Evolutionary conservation across 164 flowering plant species (phyloP).

Genomic region (Magnolia kwangsiensis): DNA sequence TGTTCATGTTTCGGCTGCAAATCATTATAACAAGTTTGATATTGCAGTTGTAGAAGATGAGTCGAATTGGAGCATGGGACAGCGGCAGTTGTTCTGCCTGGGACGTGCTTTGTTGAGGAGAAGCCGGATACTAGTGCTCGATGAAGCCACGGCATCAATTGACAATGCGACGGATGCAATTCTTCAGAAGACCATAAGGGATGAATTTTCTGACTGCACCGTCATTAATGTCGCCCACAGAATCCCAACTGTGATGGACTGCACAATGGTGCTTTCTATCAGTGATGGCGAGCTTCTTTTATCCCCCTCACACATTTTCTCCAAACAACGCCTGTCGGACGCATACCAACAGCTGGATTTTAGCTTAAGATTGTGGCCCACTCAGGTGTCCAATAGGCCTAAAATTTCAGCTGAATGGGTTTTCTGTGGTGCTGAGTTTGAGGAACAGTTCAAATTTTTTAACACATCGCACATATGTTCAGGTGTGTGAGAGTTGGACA

Average conservation of each 20-base stretch:
- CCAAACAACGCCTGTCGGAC: no score
- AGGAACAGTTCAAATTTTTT: no score
- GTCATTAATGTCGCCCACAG: constrained; percentile 70
- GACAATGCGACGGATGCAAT: constrained; percentile 58
- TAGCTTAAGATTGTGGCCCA: no score
- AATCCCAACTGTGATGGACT: constrained; percentile 75
- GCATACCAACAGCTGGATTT: no score
- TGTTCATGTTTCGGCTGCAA: background rate
- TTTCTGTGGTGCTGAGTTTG: no score
- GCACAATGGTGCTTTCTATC: constrained; percentile 54
- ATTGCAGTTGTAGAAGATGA: constrained; percentile 59
- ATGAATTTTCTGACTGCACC: constrained; percentile 54
- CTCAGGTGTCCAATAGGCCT: no score
- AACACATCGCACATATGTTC: no score
- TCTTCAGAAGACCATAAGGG: constrained; percentile 55
- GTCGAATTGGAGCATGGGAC: constrained; percentile 79
- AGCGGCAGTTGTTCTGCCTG: constrained; percentile 58
- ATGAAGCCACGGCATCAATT: constrained; percentile 77
- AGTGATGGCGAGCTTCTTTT: constrained; percentile 39
- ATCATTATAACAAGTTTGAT: background rate
- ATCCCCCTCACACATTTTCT: no score
- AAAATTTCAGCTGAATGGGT: no score
- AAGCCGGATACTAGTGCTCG: constrained; percentile 56
- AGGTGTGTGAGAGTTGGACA: no score
- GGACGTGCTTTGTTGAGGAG: constrained; percentile 62